Conservation (phyloP, 139 green algal species). For the Klebsormidium nitens region DNA sequence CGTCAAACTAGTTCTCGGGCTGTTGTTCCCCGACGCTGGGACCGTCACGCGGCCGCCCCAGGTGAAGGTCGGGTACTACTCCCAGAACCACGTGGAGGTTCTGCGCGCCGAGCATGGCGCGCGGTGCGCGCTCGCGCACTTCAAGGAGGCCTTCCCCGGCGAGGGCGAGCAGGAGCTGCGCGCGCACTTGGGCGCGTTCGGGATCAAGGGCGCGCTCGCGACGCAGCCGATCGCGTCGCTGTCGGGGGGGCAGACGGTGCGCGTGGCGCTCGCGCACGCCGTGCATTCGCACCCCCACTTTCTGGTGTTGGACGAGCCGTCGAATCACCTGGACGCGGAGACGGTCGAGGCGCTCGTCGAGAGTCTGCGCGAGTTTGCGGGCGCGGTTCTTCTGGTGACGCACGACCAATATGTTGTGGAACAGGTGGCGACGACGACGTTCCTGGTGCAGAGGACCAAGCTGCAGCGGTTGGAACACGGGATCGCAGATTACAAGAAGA, state of each 20-base stretch:
- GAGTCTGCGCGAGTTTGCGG: conserved; percentile 54
- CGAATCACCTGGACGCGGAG: conserved; percentile 43
- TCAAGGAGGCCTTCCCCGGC: conserved; percentile 22
- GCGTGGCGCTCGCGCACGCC: conserved; percentile 38
- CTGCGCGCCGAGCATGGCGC: conserved; percentile 11
- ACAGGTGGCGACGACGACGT: conserved; percentile 65
- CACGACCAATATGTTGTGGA: conserved; percentile 67
- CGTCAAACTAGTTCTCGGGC: not conserved
- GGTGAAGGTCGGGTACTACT: not conserved
- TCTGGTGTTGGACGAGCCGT: conserved; percentile 47
- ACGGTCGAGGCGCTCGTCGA: conserved; percentile 48
- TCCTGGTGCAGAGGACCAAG: conserved; percentile 47
- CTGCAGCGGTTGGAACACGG: not conserved
- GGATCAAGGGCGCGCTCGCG: conserved; percentile 18
- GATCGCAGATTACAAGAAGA: not conserved
- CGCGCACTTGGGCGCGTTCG: conserved; percentile 29
- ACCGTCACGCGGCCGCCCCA: not conserved
- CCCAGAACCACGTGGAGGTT: conserved; percentile 38
- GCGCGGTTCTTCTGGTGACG: conserved; percentile 61
- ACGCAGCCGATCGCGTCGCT: not conserved
- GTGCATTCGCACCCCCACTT: conserved; percentile 33
- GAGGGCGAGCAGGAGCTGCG: conserved; percentile 33
- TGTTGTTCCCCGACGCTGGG: not conserved
- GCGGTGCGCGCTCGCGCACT: conserved; percentile 25
- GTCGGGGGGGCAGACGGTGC: conserved; percentile 28